phyloP scores from a whole-genome alignment of 495 filamentous ascomycete species.

The Tuber brumale region DNA sequence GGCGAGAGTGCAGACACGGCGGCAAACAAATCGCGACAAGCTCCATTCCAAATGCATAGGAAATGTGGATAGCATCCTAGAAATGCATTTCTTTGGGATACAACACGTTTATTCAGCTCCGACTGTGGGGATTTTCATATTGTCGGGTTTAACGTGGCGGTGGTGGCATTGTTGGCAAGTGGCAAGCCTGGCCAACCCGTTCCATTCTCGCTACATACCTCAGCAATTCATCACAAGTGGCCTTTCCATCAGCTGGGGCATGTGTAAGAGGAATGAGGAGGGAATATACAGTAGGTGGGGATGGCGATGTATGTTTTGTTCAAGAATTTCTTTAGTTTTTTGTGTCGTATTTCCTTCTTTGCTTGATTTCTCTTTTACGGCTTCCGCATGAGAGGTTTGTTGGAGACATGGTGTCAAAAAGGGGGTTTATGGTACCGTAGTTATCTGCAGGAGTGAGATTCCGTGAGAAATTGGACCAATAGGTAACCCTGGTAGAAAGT shows the following conservation, averaged over 20 bases:
- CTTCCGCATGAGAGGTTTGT: conserved; percentile 26
- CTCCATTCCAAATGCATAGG: neutral
- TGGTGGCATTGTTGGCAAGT: neutral
- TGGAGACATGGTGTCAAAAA: conserved; percentile 26
- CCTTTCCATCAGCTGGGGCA: neutral
- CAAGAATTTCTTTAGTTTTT: neutral
- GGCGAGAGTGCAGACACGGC: conserved; percentile 10
- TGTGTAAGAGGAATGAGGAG: neutral
- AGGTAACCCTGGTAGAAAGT: conserved; percentile 27
- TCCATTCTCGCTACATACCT: neutral
- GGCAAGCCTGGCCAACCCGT: neutral
- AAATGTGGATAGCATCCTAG: neutral
- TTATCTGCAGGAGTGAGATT: conserved; percentile 38
- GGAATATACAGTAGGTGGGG: neutral
- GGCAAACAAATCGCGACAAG: conserved; percentile 21
- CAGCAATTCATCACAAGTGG: neutral
- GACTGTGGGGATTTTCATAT: neutral
- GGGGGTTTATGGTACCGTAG: conserved; percentile 30
- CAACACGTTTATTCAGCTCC: neutral
- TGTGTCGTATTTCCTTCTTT: neutral
- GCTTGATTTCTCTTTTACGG: conserved; percentile 6
- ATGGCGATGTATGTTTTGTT: neutral
- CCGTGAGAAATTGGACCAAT: conserved; percentile 31
- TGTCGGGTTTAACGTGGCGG: neutral
- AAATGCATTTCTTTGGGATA: neutral